phyloP scores from a whole-genome alignment of 2,329 filamentous ascomycete genomes.

The Zymoseptoria ardabiliae region DNA sequence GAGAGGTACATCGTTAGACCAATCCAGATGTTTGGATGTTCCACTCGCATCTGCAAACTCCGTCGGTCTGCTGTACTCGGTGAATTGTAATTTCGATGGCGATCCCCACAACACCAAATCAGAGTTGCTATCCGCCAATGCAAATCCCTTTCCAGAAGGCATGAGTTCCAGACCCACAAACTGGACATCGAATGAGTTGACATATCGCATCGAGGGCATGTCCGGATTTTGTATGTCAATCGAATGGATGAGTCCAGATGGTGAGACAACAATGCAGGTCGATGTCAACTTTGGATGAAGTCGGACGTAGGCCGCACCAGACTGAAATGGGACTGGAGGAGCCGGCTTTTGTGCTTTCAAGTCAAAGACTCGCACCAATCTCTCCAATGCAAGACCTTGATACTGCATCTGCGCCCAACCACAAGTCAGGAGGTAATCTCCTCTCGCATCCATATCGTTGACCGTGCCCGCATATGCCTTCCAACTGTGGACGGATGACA shows the following conservation, averaged over 20 bases:
- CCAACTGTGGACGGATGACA: conserved; percentile 77
- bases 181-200: conserved; percentile 63
- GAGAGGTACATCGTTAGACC: conserved; percentile 61
- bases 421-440: conserved; percentile 91
- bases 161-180: conserved; percentile 79
- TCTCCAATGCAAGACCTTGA: conserved; percentile 75
- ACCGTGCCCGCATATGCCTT: conserved; percentile 82
- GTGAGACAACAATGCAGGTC: conserved; percentile 87
- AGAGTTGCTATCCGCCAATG: conserved; percentile 70
- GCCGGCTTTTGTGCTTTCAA: conserved; percentile 83
- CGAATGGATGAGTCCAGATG: conserved; percentile 87
- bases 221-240: conserved; percentile 94
- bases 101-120: conserved; percentile 84
- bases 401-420: conserved; percentile 81
- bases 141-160: conserved; percentile 78
- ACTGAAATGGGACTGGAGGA: conserved; percentile 84
- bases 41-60: conserved; percentile 66
- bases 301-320: conserved; percentile 85
- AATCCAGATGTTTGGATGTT: conserved; percentile 40
- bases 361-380: conserved; percentile 91
- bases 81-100: conserved; percentile 76
- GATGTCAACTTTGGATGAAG: conserved; percentile 96
- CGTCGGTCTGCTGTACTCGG: conserved; percentile 68
- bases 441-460: conserved; percentile 94
- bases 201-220: conserved; percentile 75